These are phyloP conservation scores for Xerocomus spinulosus DNA, from an alignment of 768 basidiomycete genomes.

Conservation along the genomic window DNA sequence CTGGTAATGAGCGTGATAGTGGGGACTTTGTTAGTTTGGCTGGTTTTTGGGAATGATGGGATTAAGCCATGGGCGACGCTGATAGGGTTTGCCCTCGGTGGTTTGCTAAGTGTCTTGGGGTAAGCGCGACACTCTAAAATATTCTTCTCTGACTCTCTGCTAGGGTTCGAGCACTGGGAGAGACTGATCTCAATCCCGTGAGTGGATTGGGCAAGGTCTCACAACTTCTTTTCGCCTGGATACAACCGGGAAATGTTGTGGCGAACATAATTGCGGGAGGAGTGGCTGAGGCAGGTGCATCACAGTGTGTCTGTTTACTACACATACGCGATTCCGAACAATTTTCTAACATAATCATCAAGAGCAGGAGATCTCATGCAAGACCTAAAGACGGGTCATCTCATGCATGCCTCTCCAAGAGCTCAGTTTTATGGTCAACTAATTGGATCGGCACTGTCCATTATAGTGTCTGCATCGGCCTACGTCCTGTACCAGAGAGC, in stretches of 20 bases:
- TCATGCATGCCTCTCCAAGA: conserved; percentile 86
- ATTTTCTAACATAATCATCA: conserved; percentile 1
- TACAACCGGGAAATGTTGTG: conserved; percentile 93
- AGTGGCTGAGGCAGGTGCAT: conserved; percentile 94
- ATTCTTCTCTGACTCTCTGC: conserved; percentile 3
- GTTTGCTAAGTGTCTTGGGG: conserved; percentile 85
- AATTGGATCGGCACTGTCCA: conserved; percentile 83
- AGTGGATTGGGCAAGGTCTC: conserved; percentile 93
- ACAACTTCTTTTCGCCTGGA: conserved; percentile 89
- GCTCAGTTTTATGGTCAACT: conserved; percentile 94
- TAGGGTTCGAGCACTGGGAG: conserved; percentile 90
- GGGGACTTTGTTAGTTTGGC: conserved; percentile 81
- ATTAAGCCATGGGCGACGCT: conserved; percentile 95
- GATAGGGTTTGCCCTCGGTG: conserved; percentile 77
- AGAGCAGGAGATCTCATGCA: conserved; percentile 98
- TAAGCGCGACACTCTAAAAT: conserved; percentile 31
- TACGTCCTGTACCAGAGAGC: conserved; percentile 83
- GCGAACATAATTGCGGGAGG: conserved; percentile 97
- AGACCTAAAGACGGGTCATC: conserved; percentile 93
- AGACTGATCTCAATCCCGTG: conserved; percentile 92
- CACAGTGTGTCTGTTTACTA: conserved; percentile 53
- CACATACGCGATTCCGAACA: not conserved
- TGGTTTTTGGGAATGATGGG: conserved; percentile 85
- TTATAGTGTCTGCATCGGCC: conserved; percentile 83
- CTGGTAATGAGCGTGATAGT: conserved; percentile 53